Evolutionary conservation across 1,284 basidiomycete genomes (phyloP), one percentile per base, ranked within the genome.

Genomic region (Heliocybe sulcata): DNA sequence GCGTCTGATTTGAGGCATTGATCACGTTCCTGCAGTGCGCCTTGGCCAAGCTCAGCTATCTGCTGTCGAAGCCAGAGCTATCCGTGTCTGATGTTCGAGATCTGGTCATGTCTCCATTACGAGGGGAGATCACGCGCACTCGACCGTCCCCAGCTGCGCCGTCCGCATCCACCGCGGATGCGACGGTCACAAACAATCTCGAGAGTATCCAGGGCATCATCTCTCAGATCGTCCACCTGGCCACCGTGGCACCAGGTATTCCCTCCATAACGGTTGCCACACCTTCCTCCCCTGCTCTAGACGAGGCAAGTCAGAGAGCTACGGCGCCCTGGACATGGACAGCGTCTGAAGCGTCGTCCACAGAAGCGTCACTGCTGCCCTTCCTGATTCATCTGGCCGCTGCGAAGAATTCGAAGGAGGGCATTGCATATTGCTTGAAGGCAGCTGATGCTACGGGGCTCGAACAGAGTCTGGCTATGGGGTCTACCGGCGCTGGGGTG

Each of bases 31-130:
- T 55, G 3, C 58, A 93, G 87, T 92, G 92, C 60, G 92, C 93
- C 6, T 79, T 96, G 31, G 81, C 91, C 11, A 97, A 97, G 70
- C 77, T 97, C 9, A 82, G 87, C 48, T 97, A 97, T 63, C 79
- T 97, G 8, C 78, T 97, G 29, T 92, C 90, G 3, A 96, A 97
- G 66, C 75, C 84, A 0, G 88, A 92, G 61, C 77, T 96, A 1
- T 77, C 81, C 1, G 65, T 77, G 0, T 67, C 73, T 16, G 81
- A 92, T 69, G 81, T 96, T 54, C 82, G 92, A 55, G 74, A 83
- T 51, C 76, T 96, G n/a, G 82, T 97, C 60, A 76, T 82, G 9
- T 81, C 79, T 45, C 87, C 93, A 4, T 76, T 97, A 11, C 87
- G 94, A 3, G 94, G 94, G 26, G 94, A 97, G 68, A 81, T 97